Conservation (phyloP, 179 eudicot species). For the Monotropa hypopitys region DNA sequence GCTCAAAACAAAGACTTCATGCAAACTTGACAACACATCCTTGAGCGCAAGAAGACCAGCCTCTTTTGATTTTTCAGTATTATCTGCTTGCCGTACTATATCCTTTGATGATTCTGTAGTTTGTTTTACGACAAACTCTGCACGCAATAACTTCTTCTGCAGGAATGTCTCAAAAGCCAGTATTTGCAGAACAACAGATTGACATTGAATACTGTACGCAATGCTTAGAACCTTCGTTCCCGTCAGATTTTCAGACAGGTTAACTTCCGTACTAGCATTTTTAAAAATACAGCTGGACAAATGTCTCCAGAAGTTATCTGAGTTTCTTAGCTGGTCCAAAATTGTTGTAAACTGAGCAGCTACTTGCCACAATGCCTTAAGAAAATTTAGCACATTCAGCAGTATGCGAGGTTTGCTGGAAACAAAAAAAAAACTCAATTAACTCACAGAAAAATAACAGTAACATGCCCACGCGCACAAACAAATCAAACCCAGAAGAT, state of each 20-base stretch:
- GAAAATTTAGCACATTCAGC: conserved; percentile 43
- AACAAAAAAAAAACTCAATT: conserved; percentile 8
- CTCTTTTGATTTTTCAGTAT: conserved; percentile 20
- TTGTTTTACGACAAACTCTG: conserved; percentile 30
- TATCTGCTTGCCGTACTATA: conserved; percentile 17
- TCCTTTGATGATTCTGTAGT: conserved; percentile 25
- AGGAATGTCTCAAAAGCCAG: conserved; percentile 59
- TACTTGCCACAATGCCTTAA: conserved; percentile 80
- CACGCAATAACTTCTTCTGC: conserved; percentile 62
- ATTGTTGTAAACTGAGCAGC: conserved; percentile 57
- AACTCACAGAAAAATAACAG: background rate
- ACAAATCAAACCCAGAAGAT: background rate
- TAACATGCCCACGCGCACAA: too few species aligned
- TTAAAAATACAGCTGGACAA: conserved; percentile 32
- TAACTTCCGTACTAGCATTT: conserved; percentile 17
- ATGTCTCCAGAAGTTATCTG: conserved; percentile 59
- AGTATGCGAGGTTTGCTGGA: conserved; percentile 53
- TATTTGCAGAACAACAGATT: conserved; percentile 50
- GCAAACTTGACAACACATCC: conserved; percentile 46
- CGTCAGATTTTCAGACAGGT: conserved; percentile 19
- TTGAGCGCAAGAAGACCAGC: conserved; percentile 27
- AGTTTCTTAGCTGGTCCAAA: conserved; percentile 50
- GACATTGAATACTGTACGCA: conserved; percentile 43
- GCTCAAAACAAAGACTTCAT: conserved; percentile 29
- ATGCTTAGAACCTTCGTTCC: conserved; percentile 29